Conservation (phyloP, 1,139 yeast species). For the Diutina sp. region DNA sequence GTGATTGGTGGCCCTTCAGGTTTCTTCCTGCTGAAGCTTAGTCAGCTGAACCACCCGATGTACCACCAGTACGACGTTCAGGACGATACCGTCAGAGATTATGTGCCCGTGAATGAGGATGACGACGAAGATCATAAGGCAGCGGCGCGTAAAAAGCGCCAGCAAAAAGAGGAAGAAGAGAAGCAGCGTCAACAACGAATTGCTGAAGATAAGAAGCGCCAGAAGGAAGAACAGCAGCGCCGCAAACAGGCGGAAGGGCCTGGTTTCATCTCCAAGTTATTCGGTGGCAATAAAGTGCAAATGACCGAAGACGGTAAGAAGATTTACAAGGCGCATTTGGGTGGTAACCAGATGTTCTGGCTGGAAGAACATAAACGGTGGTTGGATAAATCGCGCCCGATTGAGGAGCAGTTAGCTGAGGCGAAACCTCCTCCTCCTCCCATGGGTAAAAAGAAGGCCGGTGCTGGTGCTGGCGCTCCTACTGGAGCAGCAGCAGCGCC, state of each 20-base stretch:
- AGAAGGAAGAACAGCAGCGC: slow-evolving; percentile 8
- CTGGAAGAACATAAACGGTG: slow-evolving; percentile 73
- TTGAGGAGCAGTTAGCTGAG: slow-evolving; percentile 53
- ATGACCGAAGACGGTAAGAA: slow-evolving; percentile 2
- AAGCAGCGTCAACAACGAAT: slow-evolving; percentile 8
- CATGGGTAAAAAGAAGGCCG: slow-evolving; percentile 21
- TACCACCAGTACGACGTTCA: slow-evolving; percentile 36
- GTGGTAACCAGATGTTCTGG: slow-evolving; percentile 9
- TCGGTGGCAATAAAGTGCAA: background rate
- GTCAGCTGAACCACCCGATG: slow-evolving; percentile 34
- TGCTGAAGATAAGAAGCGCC: slow-evolving; percentile 4
- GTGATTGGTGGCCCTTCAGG: slow-evolving; percentile 22
- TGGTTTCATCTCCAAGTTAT: slow-evolving; percentile 6
- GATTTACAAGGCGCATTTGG: background rate
- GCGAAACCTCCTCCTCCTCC: slow-evolving; percentile 73
- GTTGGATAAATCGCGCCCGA: slow-evolving; percentile 63
- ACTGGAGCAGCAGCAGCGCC: background rate
- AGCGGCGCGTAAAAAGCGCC: slow-evolving; percentile 6
- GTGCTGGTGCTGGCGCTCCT: background rate
- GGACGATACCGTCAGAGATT: slow-evolving; percentile 34
- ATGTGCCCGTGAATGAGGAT: slow-evolving; percentile 31
- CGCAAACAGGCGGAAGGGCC: slow-evolving; percentile 1
- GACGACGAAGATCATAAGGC: slow-evolving; percentile 30
- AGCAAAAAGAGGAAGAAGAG: slow-evolving; percentile 5
- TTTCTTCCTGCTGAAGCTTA: slow-evolving; percentile 25